Percentiles rank a stretch among this genome's conserved stretches.
These are phyloP conservation scores for Hemisphaericaspora subhashii DNA, from an alignment of 1,139 yeast species.

Conservation along the genomic window DNA sequence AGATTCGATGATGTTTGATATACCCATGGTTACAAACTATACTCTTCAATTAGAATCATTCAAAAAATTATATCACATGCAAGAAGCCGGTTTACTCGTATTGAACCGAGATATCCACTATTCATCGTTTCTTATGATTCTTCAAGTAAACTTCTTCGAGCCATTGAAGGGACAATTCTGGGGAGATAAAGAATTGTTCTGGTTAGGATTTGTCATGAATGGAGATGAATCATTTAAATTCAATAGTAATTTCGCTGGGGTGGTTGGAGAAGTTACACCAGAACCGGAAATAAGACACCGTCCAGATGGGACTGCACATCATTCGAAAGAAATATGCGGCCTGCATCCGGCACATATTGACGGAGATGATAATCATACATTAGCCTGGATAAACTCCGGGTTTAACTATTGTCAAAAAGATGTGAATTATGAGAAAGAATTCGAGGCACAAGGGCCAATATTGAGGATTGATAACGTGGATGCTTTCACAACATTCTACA, in stretches of 20 bases:
- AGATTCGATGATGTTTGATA: slow-evolving; percentile 35
- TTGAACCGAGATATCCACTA: slow-evolving; percentile 29
- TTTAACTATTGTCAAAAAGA: slow-evolving; percentile 26
- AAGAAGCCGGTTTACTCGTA: slow-evolving; percentile 29
- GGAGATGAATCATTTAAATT: slow-evolving; percentile 33
- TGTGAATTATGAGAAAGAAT: slow-evolving; percentile 23
- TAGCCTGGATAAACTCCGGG: slow-evolving; percentile 36
- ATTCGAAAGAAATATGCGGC: slow-evolving; percentile 37
- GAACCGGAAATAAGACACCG: slow-evolving; percentile 15
- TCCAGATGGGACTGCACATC: slow-evolving; percentile 15
- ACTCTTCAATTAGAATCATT: slow-evolving; percentile 25
- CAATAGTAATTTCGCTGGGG: slow-evolving; percentile 24
- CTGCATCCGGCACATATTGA: slow-evolving; percentile 44
- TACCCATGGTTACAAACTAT: slow-evolving; percentile 25
- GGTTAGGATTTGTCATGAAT: slow-evolving; percentile 29
- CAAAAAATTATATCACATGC: slow-evolving; percentile 29
- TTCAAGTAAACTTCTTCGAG: slow-evolving; percentile 26
- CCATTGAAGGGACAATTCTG: slow-evolving; percentile 25
- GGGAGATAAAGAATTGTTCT: slow-evolving; percentile 34
- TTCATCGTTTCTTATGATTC: slow-evolving; percentile 25
- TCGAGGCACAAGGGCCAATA: slow-evolving; percentile 20
- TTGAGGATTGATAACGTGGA: slow-evolving; percentile 15
- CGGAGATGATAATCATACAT: slow-evolving; percentile 26
- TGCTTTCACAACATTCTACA: slow-evolving; percentile 30
- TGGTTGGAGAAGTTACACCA: slow-evolving; percentile 26